Percentiles rank a stretch among this genome's conserved stretches.
Evolutionary conservation across 192 early-diverging fungal species (phyloP).

Genomic region (Umbelopsis vinacea): DNA sequence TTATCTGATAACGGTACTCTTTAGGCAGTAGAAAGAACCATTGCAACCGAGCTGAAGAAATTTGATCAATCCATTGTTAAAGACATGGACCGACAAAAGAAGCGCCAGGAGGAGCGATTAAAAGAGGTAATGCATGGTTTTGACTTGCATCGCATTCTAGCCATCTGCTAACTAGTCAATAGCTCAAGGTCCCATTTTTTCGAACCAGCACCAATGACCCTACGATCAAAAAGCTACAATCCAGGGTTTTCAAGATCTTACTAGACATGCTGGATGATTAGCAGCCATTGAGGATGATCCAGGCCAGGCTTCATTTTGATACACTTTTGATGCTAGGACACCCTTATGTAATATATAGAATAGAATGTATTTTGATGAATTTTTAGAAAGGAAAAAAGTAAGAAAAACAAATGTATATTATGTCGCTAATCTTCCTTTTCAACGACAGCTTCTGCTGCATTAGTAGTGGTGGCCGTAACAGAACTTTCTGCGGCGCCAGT

Average conservation of each 20-base stretch:
- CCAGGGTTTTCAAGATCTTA: slow-evolving; percentile 27
- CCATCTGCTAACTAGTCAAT: background rate
- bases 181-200: slow-evolving; percentile 34
- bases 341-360: slow-evolving; percentile 6
- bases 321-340: background rate
- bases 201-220: slow-evolving; percentile 16
- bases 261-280: slow-evolving; percentile 34
- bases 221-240: slow-evolving; percentile 13
- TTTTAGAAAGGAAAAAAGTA: background rate
- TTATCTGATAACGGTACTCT: background rate
- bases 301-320: background rate
- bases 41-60: background rate
- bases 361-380: slow-evolving; percentile 12
- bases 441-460: background rate
- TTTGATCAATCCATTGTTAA: slow-evolving; percentile 7
- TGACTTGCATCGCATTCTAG: background rate
- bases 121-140: background rate
- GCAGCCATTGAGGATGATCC: background rate
- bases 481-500: background rate
- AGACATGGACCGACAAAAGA: slow-evolving; percentile 16
- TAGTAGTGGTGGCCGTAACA: background rate
- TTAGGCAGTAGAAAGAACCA: slow-evolving; percentile 1
- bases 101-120: slow-evolving; percentile 13
- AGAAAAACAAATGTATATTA: background rate
- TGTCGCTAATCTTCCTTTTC: slow-evolving; percentile 7